Evolutionary conservation across 31 red algal species (phyloP), one percentile per base, ranked within the genome.

Genomic region (Asparagopsis taxiformis): DNA sequence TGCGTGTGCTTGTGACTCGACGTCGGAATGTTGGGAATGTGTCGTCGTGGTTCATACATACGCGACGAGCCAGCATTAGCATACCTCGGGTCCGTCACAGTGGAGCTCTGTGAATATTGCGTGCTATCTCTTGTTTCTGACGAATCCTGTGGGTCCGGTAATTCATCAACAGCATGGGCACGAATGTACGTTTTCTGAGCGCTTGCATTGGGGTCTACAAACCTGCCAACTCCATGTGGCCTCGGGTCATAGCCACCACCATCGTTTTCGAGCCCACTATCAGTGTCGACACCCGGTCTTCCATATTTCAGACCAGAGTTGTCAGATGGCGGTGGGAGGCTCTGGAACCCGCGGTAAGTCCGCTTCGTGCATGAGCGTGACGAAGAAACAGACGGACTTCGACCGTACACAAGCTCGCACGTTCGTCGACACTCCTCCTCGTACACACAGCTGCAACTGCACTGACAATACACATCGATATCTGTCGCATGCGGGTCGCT

Each of bases 381-480:
- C 10, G 79, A 84, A 1, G 79, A 84, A 20, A 71, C 79, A 0
- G 79, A 84, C 6, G 79, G 58, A 31, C 79, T 84, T 23, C 79
- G 67, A 39, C 68, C 79, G 46, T 84, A 84, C 3, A 72, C 21
- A 11, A 84, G 44, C 7, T 84, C 79, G 54, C 79, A 84, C 23
- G 67, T 61, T 46, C 79, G 53, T 36, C 79, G 53, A 51, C 68
- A 86, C 59, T 75, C 70, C 39, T 86, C 81, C 49, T 86, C 81
- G 62, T 86, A 86, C n/a, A 86, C 62, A 60, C 81, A 86, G 2
- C 48, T 66, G 35, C 81, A 86, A 29, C 52, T 65, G 68, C 79
- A 84, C 49, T 84, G 79, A 23, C 79, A 84, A 34, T 59, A 84
- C 29, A 84, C 81, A 48, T 75, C 81, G 52, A 86, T 75, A 35